Conservation (phyloP, 1,284 basidiomycete species). For the Heterobasidion irregulare region DNA sequence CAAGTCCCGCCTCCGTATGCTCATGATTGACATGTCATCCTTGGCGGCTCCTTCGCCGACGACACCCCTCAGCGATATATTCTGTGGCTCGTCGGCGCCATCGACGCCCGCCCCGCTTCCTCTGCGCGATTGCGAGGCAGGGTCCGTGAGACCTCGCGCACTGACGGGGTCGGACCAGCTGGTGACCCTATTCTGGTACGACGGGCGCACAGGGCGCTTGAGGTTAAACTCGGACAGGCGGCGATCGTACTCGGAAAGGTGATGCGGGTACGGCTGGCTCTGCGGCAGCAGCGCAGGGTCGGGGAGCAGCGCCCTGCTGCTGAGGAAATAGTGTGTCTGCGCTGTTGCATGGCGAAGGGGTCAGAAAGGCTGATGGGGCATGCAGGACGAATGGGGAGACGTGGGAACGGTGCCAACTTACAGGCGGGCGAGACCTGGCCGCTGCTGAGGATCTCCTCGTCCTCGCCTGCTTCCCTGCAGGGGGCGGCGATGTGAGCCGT, state of each 20-base stretch:
- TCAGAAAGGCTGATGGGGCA: no score
- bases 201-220: slow-evolving; percentile 24
- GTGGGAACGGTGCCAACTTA: slow-evolving; percentile 22
- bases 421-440: slow-evolving; percentile 65
- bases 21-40: background rate
- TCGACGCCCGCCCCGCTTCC: slow-evolving; percentile 2
- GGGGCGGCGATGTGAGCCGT: background rate
- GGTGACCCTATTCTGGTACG: slow-evolving; percentile 29
- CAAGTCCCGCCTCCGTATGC: background rate
- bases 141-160: slow-evolving; percentile 23
- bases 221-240: slow-evolving; percentile 38
- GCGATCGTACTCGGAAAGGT: slow-evolving; percentile 35
- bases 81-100: slow-evolving; percentile 4
- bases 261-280: slow-evolving; percentile 21
- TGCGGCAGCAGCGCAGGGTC: background rate
- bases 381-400: background rate
- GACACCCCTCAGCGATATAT: background rate
- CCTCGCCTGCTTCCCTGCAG: slow-evolving; percentile 33
- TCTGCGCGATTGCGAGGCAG: slow-evolving; percentile 9
- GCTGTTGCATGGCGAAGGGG: no score
- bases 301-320: no score
- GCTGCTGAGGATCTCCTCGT: slow-evolving; percentile 62
- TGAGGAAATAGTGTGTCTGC: background rate
- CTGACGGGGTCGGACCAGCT: slow-evolving; percentile 48
- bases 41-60: background rate